Conservation (phyloP, 2,329 filamentous ascomycete species). For the Colletotrichum higginsianum region DNA sequence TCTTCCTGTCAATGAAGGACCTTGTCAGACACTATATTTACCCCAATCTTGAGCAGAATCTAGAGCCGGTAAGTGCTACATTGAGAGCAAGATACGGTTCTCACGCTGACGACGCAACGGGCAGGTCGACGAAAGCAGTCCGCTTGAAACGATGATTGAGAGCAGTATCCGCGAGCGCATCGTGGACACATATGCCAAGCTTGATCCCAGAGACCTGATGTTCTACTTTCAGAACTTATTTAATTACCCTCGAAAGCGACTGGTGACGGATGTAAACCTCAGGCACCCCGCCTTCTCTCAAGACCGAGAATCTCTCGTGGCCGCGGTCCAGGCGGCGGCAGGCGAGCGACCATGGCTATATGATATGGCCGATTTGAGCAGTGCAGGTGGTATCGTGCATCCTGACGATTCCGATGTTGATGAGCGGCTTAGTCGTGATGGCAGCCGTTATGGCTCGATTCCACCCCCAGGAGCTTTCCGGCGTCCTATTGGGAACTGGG, state of each 20-base stretch:
- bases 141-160: conserved; percentile 40
- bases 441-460: conserved; percentile 54
- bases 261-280: conserved; percentile 59
- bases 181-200: conserved; percentile 63
- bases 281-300: conserved; percentile 59
- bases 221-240: conserved; percentile 63
- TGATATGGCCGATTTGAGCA: conserved; percentile 49
- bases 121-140: conserved; percentile 28
- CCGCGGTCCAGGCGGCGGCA: conserved; percentile 55
- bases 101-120: conserved; percentile 12
- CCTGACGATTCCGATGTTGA: conserved; percentile 55
- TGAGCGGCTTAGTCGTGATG: conserved; percentile 53
- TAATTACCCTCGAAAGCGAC: conserved; percentile 60
- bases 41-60: conserved; percentile 58
- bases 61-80: conserved; percentile 51
- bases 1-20: conserved; percentile 61
- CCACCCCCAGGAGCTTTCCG: conserved; percentile 50
- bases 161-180: conserved; percentile 50
- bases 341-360: conserved; percentile 56
- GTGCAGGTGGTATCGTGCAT: conserved; percentile 58
- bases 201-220: conserved; percentile 65
- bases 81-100: too few species aligned
- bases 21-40: conserved; percentile 63
- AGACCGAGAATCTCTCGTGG: conserved; percentile 62
- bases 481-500: conserved; percentile 54